phyloP scores from a whole-genome alignment of 2,329 filamentous ascomycete genomes.

The Didymella glomerata region DNA sequence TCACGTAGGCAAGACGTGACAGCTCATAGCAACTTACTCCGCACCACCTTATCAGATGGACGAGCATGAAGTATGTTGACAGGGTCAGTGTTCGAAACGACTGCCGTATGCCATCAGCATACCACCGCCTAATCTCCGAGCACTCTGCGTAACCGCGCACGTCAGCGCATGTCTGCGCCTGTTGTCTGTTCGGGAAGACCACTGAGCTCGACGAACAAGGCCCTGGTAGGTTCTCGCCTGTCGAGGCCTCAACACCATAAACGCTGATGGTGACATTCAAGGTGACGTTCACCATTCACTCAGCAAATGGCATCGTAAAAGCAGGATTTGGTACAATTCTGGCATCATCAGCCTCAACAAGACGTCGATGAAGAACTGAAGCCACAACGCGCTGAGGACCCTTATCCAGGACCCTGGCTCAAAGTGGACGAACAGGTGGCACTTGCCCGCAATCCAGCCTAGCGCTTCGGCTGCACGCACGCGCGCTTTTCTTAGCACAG shows the following conservation, averaged over 20 bases:
- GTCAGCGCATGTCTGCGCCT: conserved; percentile 5
- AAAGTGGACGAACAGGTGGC: conserved; percentile 25
- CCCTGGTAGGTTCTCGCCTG: background rate
- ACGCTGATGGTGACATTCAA: background rate
- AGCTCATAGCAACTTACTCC: background rate
- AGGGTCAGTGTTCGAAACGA: background rate
- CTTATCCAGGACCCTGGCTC: conserved; percentile 17
- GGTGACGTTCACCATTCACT: background rate
- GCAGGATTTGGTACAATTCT: background rate
- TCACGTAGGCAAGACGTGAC: background rate
- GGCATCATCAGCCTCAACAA: background rate
- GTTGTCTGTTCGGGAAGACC: conserved; percentile 4
- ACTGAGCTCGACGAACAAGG: conserved; percentile 8
- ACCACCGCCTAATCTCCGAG: conserved; percentile 10
- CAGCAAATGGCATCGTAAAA: background rate
- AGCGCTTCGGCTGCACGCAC: conserved; percentile 22
- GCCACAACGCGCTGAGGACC: background rate
- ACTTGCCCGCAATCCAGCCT: conserved; percentile 18
- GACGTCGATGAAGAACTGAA: too few species aligned
- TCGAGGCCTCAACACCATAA: background rate
- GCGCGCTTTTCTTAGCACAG: conserved; percentile 25
- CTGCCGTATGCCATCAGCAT: background rate
- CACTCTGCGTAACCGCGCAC: conserved; percentile 7
- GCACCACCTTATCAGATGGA: conserved; percentile 7
- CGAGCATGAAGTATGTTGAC: conserved; percentile 1